Evolutionary conservation across 1,284 basidiomycete genomes (phyloP).

Genomic region (Ganoderma lingzhi): DNA sequence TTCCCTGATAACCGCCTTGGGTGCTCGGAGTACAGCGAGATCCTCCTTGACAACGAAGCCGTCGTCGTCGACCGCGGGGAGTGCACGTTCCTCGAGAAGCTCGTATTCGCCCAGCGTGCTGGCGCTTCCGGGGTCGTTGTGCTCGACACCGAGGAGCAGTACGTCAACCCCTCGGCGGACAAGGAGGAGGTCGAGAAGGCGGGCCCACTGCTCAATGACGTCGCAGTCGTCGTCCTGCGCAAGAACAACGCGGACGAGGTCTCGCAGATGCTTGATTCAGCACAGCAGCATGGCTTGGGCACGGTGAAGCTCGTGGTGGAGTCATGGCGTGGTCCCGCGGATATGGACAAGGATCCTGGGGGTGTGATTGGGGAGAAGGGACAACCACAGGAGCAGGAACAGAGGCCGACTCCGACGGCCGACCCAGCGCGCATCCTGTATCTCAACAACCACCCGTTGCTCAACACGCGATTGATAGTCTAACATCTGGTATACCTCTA

Average conservation of each 20-base stretch:
- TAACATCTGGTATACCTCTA: slow-evolving; percentile 41
- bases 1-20: slow-evolving; percentile 63
- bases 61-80: slow-evolving; percentile 72
- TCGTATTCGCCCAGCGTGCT: slow-evolving; percentile 66
- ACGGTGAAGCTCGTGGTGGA: slow-evolving; percentile 63
- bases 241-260: slow-evolving; percentile 59
- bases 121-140: slow-evolving; percentile 82
- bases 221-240: slow-evolving; percentile 68
- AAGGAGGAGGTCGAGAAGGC: slow-evolving; percentile 61
- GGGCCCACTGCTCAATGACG: slow-evolving; percentile 61
- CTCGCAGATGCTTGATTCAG: slow-evolving; percentile 59
- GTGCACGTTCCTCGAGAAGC: slow-evolving; percentile 87
- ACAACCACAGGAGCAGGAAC: slow-evolving; percentile 37
- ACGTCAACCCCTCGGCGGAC: slow-evolving; percentile 75
- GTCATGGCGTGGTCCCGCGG: slow-evolving; percentile 43
- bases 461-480: slow-evolving; percentile 77
- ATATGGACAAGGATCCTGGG: slow-evolving; percentile 15
- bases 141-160: slow-evolving; percentile 64
- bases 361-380: slow-evolving; percentile 9
- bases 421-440: slow-evolving; percentile 64
- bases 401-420: slow-evolving; percentile 29
- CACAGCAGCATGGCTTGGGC: slow-evolving; percentile 53
- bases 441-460: slow-evolving; percentile 78
- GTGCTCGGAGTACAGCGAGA: slow-evolving; percentile 60
- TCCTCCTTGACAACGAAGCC: slow-evolving; percentile 55